Evolutionary conservation across 106 monocot species (phyloP), one percentile per base, ranked within the genome.

Genomic region (Dactylorhiza incarnata): DNA sequence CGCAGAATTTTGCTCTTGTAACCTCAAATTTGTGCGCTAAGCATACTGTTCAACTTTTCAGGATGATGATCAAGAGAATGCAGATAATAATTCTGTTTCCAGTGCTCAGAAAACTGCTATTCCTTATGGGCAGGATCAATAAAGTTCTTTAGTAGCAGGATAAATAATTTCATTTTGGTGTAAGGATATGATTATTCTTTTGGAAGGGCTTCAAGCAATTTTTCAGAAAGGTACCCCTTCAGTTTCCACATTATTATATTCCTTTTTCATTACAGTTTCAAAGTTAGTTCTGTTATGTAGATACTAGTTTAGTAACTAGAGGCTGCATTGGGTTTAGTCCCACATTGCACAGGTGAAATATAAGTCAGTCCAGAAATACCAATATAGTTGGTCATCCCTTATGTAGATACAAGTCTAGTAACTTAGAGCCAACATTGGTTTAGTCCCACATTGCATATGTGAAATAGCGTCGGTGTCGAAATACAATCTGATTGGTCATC

Each of bases 1-100:
- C 11, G 11, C 43, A 37, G 0, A 43, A 4, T 45, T n/a, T 13
- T 45, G 14, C 7, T 48, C 59, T 59, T 19, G 59, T 72, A 5
- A 19, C 7, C 11, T n/a, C 47, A 23, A 9, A 23, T 22, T 72
- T 72, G 7, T 72, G 48, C 23, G 25, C 48, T 22, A 20, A 22
- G 72, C 72, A 48, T 72, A 72, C 48, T 48, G 47, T 49, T 49
- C 48, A 11, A 48, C 72, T 49, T 9, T 72, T 48, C 72, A 72
- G 72, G 44, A 16, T 11, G n/a, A 49, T 49, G 19, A 49, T 72
- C 22, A 46, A 70, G 69, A 70, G 5, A 45, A n/a, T 70, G 45
- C 14, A 46, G 46, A 72, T 49, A 23, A 72, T 12, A 20, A 22
- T 49, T 48, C 72, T 72, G 5, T 16, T 46, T 46, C 24, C 13